Evolutionary conservation across 495 filamentous ascomycete species (phyloP).

Genomic region (Entonaema liquescens): DNA sequence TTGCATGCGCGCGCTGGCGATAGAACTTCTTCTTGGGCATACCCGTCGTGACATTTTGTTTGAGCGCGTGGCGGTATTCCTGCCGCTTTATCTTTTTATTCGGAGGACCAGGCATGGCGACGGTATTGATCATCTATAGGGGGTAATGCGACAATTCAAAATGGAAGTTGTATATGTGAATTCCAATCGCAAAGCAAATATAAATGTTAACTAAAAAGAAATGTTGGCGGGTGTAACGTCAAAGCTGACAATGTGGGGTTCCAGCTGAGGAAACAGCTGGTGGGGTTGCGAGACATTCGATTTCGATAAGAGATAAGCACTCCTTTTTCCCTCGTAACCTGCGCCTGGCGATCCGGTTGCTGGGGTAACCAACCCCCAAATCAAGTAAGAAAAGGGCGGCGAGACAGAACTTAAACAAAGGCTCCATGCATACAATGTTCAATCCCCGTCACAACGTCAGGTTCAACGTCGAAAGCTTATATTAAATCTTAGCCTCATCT

Average conservation of each 20-base stretch:
- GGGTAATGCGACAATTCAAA: not conserved
- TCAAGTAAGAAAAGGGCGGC: slow-evolving; percentile 25
- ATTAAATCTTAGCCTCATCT: slow-evolving; percentile 7
- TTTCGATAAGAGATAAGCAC: slow-evolving; percentile 28
- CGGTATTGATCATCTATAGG: not conserved
- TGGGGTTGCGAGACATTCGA: slow-evolving; percentile 3
- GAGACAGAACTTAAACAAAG: slow-evolving; percentile 33
- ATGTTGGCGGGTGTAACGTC: not conserved
- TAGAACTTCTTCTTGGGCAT: slow-evolving; percentile 95
- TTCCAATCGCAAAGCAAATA: not conserved
- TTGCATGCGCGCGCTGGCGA: slow-evolving; percentile 94
- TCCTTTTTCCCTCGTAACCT: slow-evolving; percentile 1
- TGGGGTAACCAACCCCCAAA: slow-evolving; percentile 24
- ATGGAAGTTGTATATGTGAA: not conserved
- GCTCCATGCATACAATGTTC: slow-evolving; percentile 23
- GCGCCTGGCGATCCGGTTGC: slow-evolving; percentile 21
- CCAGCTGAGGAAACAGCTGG: slow-evolving; percentile 9
- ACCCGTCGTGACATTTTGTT: slow-evolving; percentile 49
- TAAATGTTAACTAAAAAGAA: not conserved
- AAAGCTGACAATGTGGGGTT: slow-evolving; percentile 1
- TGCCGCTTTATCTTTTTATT: slow-evolving; percentile 78
- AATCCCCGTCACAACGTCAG: slow-evolving; percentile 9
- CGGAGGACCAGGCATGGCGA: slow-evolving; percentile 60
- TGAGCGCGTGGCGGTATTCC: slow-evolving; percentile 67
- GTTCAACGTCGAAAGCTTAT: slow-evolving; percentile 11